Evolutionary conservation across 202 grass and related monocot genomes (phyloP), one percentile per base, ranked within the genome.

Genomic region (Schoenoplectus triqueter): DNA sequence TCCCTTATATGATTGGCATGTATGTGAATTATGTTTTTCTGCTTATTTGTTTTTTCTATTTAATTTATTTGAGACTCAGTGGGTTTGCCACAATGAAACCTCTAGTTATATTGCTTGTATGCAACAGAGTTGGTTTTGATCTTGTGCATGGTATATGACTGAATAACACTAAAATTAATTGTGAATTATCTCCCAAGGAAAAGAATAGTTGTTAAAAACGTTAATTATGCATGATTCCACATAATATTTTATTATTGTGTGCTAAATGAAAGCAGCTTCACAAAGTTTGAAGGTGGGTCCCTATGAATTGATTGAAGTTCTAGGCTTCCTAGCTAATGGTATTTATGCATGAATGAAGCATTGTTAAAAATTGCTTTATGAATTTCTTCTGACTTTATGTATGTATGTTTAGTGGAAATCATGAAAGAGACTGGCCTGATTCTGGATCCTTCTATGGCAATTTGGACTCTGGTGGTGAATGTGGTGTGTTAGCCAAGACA

Each of bases 1-100:
- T 95, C 15, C 95, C 92, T 84, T 98, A 95, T 73, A 95, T 98
- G 95, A 52, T 98, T 70, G 95, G 85, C 84, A 98, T 93, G 92
- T 94, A 81, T 19, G 88, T 77, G 41, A 61, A 69, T 20, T 77
- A 41, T 4, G 21, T 59, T 78, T 72, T 78, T 42, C 6, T n/a
- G 17, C 1, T 57, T 57, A 8, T 56, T 19, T 52, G 9, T 50
- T 73, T 57, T 59, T 2, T 77, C 57, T 77, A 14, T 77, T 77
- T 57, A 57, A 39, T 57, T 57, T 56, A 50, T 46, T 1, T 56
- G 10, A 4, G 31, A 31, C 31, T 31, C 31, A 1, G 4, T 76
- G 50, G 73, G 18, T 76, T 76, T 76, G 49, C 50, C 50, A 0
- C 39, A 56, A 39, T 50, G 22, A 13, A 56, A 55, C 73, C 73